A percentile compares a stretch with the other conserved stretches of the same genome.
These are phyloP conservation scores for Euphorbia tirucalli DNA, from an alignment of 345 rosid species.

Conservation along the genomic window DNA sequence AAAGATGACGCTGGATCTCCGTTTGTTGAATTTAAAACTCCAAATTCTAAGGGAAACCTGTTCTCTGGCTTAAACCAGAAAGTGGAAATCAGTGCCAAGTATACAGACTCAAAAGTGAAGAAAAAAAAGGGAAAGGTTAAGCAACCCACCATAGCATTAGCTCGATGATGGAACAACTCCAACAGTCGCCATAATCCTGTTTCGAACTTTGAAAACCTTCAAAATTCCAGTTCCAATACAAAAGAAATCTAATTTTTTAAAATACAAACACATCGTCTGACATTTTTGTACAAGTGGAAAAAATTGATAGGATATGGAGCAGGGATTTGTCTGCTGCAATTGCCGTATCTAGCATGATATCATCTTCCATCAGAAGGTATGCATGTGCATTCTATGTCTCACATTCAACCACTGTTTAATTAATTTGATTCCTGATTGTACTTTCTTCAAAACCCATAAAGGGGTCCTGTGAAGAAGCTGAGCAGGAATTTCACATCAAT, in stretches of 20 bases:
- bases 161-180: too few relatives aligned
- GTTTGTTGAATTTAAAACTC: slow-evolving; percentile 56
- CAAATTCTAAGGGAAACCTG: slow-evolving; percentile 38
- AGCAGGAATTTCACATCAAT: slow-evolving; percentile 28
- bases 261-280: too few relatives aligned
- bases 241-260: too few relatives aligned
- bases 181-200: background rate
- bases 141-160: slow-evolving; percentile 41
- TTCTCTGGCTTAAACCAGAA: slow-evolving; percentile 47
- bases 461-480: too few relatives aligned
- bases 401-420: background rate
- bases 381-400: background rate
- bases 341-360: slow-evolving; percentile 7
- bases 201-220: background rate
- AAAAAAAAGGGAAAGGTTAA: slow-evolving; percentile 62
- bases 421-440: slow-evolving; percentile 34
- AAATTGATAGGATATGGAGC: background rate
- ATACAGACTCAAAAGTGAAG: slow-evolving; percentile 41
- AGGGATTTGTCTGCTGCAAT: background rate
- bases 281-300: too few relatives aligned
- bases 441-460: slow-evolving; percentile 21
- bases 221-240: too few relatives aligned
- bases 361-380: slow-evolving; percentile 5
- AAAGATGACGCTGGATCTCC: slow-evolving; percentile 27
- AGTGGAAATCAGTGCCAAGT: slow-evolving; percentile 58